Evolutionary conservation across 78 protist genomes (phyloP), one percentile per base, ranked within the genome.

Genomic region (Dictyostelium capitatum): DNA sequence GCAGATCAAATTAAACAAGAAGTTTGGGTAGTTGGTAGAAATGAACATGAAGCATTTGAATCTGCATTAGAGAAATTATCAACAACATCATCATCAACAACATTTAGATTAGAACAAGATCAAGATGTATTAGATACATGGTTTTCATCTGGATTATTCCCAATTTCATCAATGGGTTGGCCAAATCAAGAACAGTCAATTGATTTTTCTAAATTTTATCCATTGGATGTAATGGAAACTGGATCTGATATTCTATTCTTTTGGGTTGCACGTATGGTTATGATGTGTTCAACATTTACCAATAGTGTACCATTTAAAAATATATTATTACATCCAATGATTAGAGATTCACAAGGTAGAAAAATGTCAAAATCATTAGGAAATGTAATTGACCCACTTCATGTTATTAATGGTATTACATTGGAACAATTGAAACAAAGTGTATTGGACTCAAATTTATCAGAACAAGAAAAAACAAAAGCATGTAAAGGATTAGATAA

Each of bases 261-360:
- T 98, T 99, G 99, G 99, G 99, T 99, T 9, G 99, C 99, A 9
- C 91, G 99, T 23, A 99, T 99, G 99, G 99, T 99, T 25, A 98
- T 99, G 99, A 90, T 98, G 97, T 69, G 97, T 65, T 83, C 92
- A 51, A 59, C 81, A 65, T 96, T 99, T 46, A 97, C 97, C 17
- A 99, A 85, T 56, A 41, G 96, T 84, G 69, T 98, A 23, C 99
- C 99, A 56, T 99, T 99, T 96, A 56, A 85, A 59, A 48, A 79
- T 32, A 98, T 99, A 48, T 97, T 62, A 91, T 96, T 99, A 54
- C 99, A 99, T 89, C 70, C 99, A 17, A 91, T 99, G 95, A 98
- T 99, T 25, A 79, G 99, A 30, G 98, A 98, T 59, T 94, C 97
- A 25, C 96, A 96, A 17, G 99, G 99, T 10, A 32, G 97, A 50